Evolutionary conservation across 768 basidiomycete genomes (phyloP), one percentile per base, ranked within the genome.

Genomic region (Pulveroboletus sp.): DNA sequence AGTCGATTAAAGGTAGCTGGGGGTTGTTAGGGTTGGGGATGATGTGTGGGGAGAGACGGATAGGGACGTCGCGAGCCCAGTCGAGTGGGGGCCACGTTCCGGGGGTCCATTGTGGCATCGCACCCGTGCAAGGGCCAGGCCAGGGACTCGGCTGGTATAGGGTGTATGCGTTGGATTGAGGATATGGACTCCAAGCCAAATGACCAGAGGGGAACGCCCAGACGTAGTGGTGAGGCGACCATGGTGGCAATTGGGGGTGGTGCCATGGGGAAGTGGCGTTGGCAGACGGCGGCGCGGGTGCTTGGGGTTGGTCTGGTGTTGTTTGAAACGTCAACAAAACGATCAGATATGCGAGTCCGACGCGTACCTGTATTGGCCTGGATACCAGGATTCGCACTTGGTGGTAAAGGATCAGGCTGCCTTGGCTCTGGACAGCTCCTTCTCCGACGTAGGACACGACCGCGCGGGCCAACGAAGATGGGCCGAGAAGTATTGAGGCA

Each of bases 21-120:
- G 59, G 42, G 9, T 66, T 64, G 35, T 55, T 50, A 6, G 68
- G 68, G 38, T 72, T 73, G 13, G 64, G 64, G 25, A 64, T 61
- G 11, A 73, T 39, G 42, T 56, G 45, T 1, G 62, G 66, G 1
- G 58, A 57, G 29, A 70, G 58, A 29, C 41, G 40, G 33, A 69
- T 51, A 40, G 65, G 63, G 39, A 53, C 7, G 23, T 57, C 51
- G 14, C 19, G 42, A 8, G 53, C 33, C 58, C 57, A 53, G n/a
- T 64, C 54, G 11, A 65, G 34, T 5, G 66, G 61, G 10, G 66
- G 67, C 56, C 60, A 62, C 6, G 63, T 53, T 8, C 60, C 62
- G 3, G 62, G 62, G 1, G 55, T 51, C 62, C 67, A 67, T 5
- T 55, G 56, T 21, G 61, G 53, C 50, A 51, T 62, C 6, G 59